Evolutionary conservation across 257 asterid species (phyloP).

Genomic region (Buddleja alternifolia): DNA sequence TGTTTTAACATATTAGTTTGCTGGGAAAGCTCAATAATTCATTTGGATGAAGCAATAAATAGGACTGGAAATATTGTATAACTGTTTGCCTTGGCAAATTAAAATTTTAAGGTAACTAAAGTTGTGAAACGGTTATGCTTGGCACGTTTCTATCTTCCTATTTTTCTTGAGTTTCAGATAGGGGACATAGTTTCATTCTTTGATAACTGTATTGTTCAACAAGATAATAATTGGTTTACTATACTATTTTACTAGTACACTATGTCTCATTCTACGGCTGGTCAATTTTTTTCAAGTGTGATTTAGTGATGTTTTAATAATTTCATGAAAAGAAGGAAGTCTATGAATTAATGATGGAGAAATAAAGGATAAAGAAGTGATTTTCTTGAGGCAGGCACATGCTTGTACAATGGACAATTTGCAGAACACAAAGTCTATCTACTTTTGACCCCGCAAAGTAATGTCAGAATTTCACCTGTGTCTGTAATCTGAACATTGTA

Average conservation of each 20-base stretch:
- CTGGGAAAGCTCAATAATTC: neutral
- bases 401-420: slow-evolving; percentile 7
- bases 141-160: neutral
- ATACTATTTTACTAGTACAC: neutral
- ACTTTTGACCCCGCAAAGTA: neutral
- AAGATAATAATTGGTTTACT: neutral
- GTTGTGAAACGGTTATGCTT: neutral
- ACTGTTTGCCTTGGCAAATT: neutral
- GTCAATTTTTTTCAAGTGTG: neutral
- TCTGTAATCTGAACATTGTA: neutral
- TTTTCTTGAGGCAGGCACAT: neutral
- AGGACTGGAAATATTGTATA: neutral
- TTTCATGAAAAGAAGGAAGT: neutral
- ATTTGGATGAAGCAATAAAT: neutral
- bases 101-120: neutral
- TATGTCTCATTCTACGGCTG: neutral
- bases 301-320: neutral
- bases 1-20: neutral
- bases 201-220: neutral
- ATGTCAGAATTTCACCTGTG: neutral
- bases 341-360: neutral
- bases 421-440: neutral
- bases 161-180: neutral
- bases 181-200: neutral
- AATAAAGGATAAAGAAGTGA: neutral